Conservation (phyloP, 371 early-diverging fungal species). For the Amoeboaphelidium protococcarum region DNA sequence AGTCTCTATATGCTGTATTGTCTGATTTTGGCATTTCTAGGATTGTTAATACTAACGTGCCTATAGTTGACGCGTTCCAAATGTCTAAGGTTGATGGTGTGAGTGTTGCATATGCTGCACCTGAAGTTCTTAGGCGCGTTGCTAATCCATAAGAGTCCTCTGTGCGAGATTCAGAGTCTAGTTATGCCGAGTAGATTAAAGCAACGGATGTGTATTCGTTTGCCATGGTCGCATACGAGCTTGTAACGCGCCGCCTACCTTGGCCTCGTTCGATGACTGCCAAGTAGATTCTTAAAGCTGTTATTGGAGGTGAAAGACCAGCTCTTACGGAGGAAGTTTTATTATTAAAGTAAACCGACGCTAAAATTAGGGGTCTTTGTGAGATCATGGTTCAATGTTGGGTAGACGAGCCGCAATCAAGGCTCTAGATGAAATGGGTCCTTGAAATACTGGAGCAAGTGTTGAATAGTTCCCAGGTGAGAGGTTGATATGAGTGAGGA, state of each 20-base stretch:
- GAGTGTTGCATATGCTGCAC: neutral
- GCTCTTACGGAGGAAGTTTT: neutral
- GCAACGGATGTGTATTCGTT: neutral
- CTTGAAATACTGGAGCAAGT: neutral
- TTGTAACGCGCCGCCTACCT: neutral
- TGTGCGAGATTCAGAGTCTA: neutral
- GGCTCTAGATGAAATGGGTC: neutral
- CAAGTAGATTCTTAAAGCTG: neutral
- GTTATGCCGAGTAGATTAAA: neutral
- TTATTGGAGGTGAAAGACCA: neutral
- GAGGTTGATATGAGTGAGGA: too few relatives aligned
- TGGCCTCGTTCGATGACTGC: neutral
- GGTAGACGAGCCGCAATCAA: neutral
- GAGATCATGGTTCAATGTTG: neutral
- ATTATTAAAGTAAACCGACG: neutral
- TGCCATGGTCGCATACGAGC: neutral
- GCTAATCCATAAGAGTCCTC: neutral
- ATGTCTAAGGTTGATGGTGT: neutral
- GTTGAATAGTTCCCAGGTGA: too few relatives aligned
- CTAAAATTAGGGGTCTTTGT: neutral
- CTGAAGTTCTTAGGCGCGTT: neutral
- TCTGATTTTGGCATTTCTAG: neutral
- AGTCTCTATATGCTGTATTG: neutral
- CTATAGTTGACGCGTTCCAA: neutral
- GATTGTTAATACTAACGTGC: neutral